Evolutionary conservation across 2,329 filamentous ascomycete species (phyloP), one percentile per base, ranked within the genome.

Genomic region (Aspergillus puulaauensis): DNA sequence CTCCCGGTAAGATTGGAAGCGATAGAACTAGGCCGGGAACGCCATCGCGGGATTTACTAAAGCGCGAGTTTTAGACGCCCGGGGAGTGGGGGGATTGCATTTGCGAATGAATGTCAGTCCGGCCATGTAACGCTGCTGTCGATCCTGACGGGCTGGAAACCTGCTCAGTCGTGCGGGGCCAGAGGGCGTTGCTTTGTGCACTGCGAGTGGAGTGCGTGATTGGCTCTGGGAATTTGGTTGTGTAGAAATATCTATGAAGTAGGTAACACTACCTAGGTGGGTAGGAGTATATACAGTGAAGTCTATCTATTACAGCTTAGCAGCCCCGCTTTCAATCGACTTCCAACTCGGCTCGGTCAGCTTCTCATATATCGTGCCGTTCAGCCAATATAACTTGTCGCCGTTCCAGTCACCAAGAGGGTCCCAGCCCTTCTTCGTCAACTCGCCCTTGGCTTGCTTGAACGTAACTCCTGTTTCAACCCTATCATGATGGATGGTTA

Each of bases 401-500:
- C 67, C 72, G 2, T 64, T 68, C 35, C 64, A 67, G 31, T 72
- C 69, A 1, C 60, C 61, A 6, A 64, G 65, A 9, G 71, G 71
- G 53, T 72, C 66, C 79, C 78, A 80, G 15, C 69, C 67, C 52
- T 76, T 77, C 61, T 77, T 77, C 24, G 73, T 65, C 24, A 80
- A 60, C 8, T 77, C 76, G 7, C 70, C 72, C 64, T 81, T 81
- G 2, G 76, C 75, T 61, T 81, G 79, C 61, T 81, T 82, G 69
- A 81, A 81, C 5, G 79, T 81, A n/a, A 76, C 79, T 45, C 76
- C 77, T 1, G 76, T 76, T 56, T 75, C 73, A 52, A 80, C 78
- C 53, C 73, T 75, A 40, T 15, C n/a, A 35, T 5, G 4, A 3
- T 21, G 24, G 40, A 61, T 40, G 3, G 27, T 53, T 56, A 58